Evolutionary conservation across 1,139 yeast genomes (phyloP).

Genomic region (Pichia sp.): DNA sequence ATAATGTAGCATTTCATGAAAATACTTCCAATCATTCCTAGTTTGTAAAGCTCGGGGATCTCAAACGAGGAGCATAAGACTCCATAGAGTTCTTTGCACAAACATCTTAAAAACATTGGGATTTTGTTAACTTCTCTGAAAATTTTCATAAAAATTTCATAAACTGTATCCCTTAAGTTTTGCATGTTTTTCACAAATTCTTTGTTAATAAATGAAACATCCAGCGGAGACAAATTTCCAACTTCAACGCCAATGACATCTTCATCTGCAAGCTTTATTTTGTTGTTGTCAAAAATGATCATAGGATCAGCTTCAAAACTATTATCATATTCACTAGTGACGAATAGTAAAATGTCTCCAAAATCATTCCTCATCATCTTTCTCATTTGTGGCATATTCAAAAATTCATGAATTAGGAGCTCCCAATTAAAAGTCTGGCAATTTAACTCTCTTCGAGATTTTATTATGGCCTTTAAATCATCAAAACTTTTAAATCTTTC

Average conservation of each 20-base stretch:
- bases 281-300: constrained; percentile 42
- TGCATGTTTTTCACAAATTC: constrained; percentile 70
- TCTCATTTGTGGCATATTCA: constrained; percentile 53
- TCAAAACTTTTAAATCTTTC: neutral
- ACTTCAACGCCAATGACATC: constrained; percentile 23
- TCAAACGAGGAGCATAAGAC: constrained; percentile 36
- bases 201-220: constrained; percentile 60
- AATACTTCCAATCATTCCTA: constrained; percentile 63
- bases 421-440: constrained; percentile 31
- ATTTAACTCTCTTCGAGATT: constrained; percentile 28
- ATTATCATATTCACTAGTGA: constrained; percentile 47
- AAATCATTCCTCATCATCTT: constrained; percentile 45
- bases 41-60: constrained; percentile 42
- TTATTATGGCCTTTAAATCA: constrained; percentile 20
- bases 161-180: constrained; percentile 60
- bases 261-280: constrained; percentile 13
- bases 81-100: constrained; percentile 31
- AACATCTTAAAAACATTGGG: constrained; percentile 58
- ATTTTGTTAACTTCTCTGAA: constrained; percentile 33
- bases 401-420: constrained; percentile 45
- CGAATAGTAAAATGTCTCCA: constrained; percentile 38
- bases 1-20: constrained; percentile 55
- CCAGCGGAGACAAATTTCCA: constrained; percentile 52
- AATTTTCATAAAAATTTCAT: constrained; percentile 46
- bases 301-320: constrained; percentile 80